These are phyloP conservation scores for Diaporthe velutina DNA, from an alignment of 2,329 filamentous ascomycete genomes.

Conservation along the genomic window DNA sequence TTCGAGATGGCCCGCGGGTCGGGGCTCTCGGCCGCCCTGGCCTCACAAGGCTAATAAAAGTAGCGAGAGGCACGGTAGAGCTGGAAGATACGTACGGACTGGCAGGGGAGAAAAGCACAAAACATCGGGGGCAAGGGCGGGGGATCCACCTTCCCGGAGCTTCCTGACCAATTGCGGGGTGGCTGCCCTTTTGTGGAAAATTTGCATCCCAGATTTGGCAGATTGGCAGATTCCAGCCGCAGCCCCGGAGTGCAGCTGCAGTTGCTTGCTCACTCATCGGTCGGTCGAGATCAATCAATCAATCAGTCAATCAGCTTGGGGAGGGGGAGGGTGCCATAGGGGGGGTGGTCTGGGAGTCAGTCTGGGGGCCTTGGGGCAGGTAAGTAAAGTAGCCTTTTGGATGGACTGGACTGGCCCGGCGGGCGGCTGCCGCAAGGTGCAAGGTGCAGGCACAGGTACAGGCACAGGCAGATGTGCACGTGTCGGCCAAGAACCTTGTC, in stretches of 20 bases:
- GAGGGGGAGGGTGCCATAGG: not conserved
- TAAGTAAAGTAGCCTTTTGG: not conserved
- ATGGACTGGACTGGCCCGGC: not conserved
- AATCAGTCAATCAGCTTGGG: not conserved
- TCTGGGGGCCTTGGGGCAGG: not conserved
- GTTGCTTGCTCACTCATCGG: not conserved
- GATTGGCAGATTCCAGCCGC: conserved; percentile 27
- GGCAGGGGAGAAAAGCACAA: not conserved
- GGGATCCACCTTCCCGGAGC: conserved; percentile 4
- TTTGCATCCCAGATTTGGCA: conserved; percentile 32
- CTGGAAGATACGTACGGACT: not conserved
- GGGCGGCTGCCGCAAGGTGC: conserved; percentile 7
- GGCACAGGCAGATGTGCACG: conserved; percentile 13
- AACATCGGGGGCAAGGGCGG: not conserved
- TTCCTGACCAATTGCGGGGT: conserved; percentile 24
- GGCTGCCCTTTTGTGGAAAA: conserved; percentile 27
- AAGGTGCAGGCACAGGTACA: conserved; percentile 1
- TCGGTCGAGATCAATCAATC: not conserved
- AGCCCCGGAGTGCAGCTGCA: conserved; percentile 24
- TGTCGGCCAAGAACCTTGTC: conserved; percentile 27
- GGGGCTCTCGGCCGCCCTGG: conserved; percentile 32
- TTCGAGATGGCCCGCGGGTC: conserved; percentile 31
- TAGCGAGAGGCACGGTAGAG: not conserved
- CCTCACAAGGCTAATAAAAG: conserved; percentile 24
- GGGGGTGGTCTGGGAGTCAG: not conserved